These are phyloP conservation scores for Hypholoma fasciculare DNA, from an alignment of 768 basidiomycete species.

Conservation along the genomic window DNA sequence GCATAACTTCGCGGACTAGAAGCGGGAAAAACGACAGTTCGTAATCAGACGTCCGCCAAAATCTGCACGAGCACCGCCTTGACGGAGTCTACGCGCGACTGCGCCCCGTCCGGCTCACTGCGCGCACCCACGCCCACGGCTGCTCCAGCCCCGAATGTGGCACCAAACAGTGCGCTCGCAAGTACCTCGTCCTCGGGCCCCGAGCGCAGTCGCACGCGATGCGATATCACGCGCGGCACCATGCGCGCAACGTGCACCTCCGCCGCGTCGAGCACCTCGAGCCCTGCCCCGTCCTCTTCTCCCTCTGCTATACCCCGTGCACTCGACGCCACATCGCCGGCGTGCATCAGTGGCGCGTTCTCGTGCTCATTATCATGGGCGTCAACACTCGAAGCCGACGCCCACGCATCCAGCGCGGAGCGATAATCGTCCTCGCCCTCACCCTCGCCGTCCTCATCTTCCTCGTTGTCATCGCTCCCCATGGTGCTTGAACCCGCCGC, in stretches of 20 bases:
- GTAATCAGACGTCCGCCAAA: conserved; percentile 3
- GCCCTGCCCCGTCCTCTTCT: neutral
- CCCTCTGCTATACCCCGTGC: neutral
- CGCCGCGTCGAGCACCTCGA: conserved; percentile 54
- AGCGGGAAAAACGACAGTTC: neutral
- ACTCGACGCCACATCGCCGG: neutral
- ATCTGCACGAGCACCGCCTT: conserved; percentile 60
- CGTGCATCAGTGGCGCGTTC: neutral
- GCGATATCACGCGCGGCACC: conserved; percentile 71
- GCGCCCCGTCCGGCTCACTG: conserved; percentile 1
- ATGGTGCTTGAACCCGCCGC: conserved; percentile 6
- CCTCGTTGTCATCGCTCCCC: neutral
- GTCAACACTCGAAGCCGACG: neutral
- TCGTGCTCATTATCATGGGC: neutral
- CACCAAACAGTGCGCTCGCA: conserved; percentile 61
- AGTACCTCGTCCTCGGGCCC: conserved; percentile 72
- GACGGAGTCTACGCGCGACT: conserved; percentile 41
- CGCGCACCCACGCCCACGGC: neutral
- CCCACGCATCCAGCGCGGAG: conserved; percentile 1
- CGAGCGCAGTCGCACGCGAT: conserved; percentile 70
- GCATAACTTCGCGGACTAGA: neutral
- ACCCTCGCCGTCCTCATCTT: conserved; percentile 10
- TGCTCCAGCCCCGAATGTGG: conserved; percentile 38
- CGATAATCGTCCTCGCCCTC: conserved; percentile 8
- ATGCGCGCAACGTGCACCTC: conserved; percentile 77